phyloP scores from a whole-genome alignment of 805 yeast genomes.

The Cyberlindnera samutprakarnensis region DNA sequence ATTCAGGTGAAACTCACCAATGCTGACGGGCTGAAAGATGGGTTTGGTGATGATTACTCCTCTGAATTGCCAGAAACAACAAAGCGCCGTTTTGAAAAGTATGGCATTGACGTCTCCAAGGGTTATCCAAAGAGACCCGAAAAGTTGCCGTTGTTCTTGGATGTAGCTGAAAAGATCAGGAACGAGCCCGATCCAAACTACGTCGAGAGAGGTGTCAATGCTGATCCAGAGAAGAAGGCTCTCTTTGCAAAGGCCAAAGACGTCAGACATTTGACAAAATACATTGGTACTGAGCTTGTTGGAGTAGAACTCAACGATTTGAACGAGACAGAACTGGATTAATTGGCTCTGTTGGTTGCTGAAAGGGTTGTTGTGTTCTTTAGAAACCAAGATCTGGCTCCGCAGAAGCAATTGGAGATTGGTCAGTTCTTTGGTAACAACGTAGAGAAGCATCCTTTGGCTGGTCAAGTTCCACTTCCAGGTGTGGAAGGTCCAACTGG shows the following conservation, averaged over 20 bases:
- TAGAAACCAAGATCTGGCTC: conserved; percentile 13
- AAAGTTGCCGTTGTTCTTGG: conserved; percentile 30
- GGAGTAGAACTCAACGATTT: conserved; percentile 38
- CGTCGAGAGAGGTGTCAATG: conserved; percentile 29
- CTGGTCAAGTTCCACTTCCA: conserved; percentile 26
- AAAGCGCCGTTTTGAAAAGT: conserved; percentile 24
- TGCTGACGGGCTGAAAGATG: not conserved
- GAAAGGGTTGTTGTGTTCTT: conserved; percentile 47
- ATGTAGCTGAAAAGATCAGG: conserved; percentile 32
- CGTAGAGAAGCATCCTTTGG: conserved; percentile 33
- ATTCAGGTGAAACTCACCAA: not conserved
- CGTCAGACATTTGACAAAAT: conserved; percentile 35
- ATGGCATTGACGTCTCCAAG: conserved; percentile 29
- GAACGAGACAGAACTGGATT: conserved; percentile 37
- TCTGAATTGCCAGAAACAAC: conserved; percentile 22
- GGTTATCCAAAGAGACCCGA: conserved; percentile 36
- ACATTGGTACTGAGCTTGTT: conserved; percentile 42
- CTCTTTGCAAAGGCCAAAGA: conserved; percentile 33
- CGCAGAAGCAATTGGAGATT: conserved; percentile 12
- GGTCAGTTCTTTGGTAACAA: conserved; percentile 19
- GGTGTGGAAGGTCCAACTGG: conserved; percentile 19
- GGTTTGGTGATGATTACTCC: conserved; percentile 4
- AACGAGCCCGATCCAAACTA: conserved; percentile 23
- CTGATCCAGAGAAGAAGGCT: conserved; percentile 36
- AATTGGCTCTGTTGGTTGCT: conserved; percentile 38